Evolutionary conservation across 2,329 filamentous ascomycete species (phyloP).

Genomic region (Botryotinia convoluta): DNA sequence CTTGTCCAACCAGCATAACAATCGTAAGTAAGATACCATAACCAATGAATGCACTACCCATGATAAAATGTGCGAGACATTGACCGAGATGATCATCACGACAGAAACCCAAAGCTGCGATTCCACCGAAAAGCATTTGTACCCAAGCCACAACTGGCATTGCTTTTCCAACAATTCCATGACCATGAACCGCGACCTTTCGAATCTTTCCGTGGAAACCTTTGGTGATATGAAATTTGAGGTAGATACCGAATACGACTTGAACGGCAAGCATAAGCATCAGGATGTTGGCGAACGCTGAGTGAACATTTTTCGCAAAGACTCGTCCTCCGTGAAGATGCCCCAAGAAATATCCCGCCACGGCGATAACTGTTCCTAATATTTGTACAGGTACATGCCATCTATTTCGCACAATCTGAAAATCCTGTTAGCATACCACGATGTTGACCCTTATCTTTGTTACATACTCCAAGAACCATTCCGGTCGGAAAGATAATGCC

Average conservation of each 20-base stretch:
- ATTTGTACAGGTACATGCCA: slow-evolving; percentile 93
- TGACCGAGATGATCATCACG: slow-evolving; percentile 88
- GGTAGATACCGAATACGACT: slow-evolving; percentile 76
- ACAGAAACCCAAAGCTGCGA: slow-evolving; percentile 89
- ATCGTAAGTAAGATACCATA: slow-evolving; percentile 89
- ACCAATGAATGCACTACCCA: slow-evolving; percentile 94
- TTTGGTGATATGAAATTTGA: slow-evolving; percentile 84
- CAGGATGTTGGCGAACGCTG: slow-evolving; percentile 73
- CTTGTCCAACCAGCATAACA: slow-evolving; percentile 81
- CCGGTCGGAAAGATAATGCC: slow-evolving; percentile 90
- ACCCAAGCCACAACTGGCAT: slow-evolving; percentile 86
- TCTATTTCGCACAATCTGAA: slow-evolving; percentile 78
- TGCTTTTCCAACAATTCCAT: slow-evolving; percentile 80
- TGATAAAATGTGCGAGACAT: slow-evolving; percentile 95
- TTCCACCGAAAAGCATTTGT: slow-evolving; percentile 95
- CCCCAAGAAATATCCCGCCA: slow-evolving; percentile 86
- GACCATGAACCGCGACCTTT: slow-evolving; percentile 65
- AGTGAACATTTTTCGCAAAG: slow-evolving; percentile 79
- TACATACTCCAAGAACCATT: slow-evolving; percentile 86
- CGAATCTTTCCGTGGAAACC: slow-evolving; percentile 79
- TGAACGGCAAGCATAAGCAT: slow-evolving; percentile 78
- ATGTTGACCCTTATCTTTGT: not conserved
- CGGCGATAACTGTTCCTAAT: slow-evolving; percentile 68
- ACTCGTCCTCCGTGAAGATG: slow-evolving; percentile 87
- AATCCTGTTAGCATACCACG: slow-evolving; percentile 9